Base-by-base conservation (phyloP, 2,329 filamentous ascomycete species). In the Dendrostoma leiphaemia region DNA sequence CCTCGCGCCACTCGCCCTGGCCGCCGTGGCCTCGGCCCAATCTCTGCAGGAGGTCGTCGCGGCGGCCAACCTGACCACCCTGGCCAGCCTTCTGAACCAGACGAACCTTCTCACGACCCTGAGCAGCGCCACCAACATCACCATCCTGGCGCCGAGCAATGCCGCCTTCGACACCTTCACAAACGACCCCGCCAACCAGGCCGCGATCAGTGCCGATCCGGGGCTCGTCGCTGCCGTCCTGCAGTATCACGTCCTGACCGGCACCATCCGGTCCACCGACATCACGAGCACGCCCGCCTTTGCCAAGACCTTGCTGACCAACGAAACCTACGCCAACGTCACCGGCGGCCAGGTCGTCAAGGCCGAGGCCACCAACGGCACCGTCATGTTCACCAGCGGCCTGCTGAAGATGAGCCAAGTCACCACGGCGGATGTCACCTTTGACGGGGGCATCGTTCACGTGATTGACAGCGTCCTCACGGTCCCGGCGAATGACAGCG, bases 321-420 rank as follows among this genome's bases (percentile, higher is more conserved):
- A 82, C 59, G 48, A 70, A 21, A 69, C 72, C 0, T 86, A 78
- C 64, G 71, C 78, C 59, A 84, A 84, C 53, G 76, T 87, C 10
- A 82, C 80, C 3, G 80, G 76, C 31, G 83, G 82, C 2, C 84
- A 87, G 64, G 73, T 79, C 9, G 75, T 86, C 4, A 71, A 81
- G 56, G 73, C 72, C 4, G 60, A 71, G n/a, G 57, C 62, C 3
- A 52, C 67, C 5, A 71, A 75, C 40, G 68, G 70, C 28, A 71
- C 72, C 6, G 75, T 80, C 2, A 71, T 71, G 1, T 74, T 85
- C 64, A 76, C 73, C 65, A 81, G 77, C 21, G 84, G 81, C 1
- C 63, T 82, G 7, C 73, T 76, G 48, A 64, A 72, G 35, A 76
- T 75, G 43, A 71, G 78, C 1, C 75, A 72, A 12, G 75, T 85